Conservation (phyloP, 805 yeast species). For the Teunomyces aglyptinius region DNA sequence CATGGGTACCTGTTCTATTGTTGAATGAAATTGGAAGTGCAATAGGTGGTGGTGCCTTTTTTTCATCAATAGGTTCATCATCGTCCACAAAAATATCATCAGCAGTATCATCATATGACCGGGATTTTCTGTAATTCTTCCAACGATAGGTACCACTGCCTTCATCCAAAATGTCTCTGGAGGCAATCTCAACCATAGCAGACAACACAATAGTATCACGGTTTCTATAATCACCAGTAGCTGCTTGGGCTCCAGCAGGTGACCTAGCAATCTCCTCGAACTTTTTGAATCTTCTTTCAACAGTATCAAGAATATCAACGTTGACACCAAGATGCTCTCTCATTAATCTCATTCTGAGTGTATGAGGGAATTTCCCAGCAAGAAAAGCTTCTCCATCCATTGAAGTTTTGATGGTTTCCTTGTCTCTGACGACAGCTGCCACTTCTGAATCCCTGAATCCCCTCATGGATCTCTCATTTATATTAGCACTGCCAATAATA, state of each 20-base stretch:
- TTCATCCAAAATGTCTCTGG: constrained; percentile 61
- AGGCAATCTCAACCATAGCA: constrained; percentile 72
- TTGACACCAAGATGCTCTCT: constrained; percentile 95
- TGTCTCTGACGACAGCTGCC: constrained; percentile 84
- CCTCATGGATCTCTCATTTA: constrained; percentile 93
- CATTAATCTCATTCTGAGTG: constrained; percentile 87
- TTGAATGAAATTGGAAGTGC: constrained; percentile 66
- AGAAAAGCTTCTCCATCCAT: constrained; percentile 82
- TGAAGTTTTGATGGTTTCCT: constrained; percentile 60
- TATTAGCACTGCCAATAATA: constrained; percentile 95
- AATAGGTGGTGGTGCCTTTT: constrained; percentile 29
- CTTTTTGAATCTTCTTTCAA: constrained; percentile 65
- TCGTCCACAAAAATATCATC: constrained; percentile 18
- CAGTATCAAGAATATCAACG: constrained; percentile 78
- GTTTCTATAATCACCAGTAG: constrained; percentile 41
- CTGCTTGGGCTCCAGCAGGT: constrained; percentile 40
- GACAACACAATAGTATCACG: constrained; percentile 43
- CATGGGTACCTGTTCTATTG: constrained; percentile 72
- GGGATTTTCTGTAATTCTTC: constrained; percentile 29
- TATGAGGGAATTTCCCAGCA: constrained; percentile 88
- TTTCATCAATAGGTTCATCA: constrained; percentile 11
- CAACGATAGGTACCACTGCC: constrained; percentile 49
- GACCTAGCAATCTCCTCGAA: constrained; percentile 48
- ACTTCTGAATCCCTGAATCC: constrained; percentile 94
- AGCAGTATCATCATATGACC: constrained; percentile 7